A percentile compares a stretch with the other conserved stretches of the same genome.
These are phyloP conservation scores for Rhizoclosmatium globosum DNA, from an alignment of 192 early-diverging fungal genomes.

Conservation along the genomic window DNA sequence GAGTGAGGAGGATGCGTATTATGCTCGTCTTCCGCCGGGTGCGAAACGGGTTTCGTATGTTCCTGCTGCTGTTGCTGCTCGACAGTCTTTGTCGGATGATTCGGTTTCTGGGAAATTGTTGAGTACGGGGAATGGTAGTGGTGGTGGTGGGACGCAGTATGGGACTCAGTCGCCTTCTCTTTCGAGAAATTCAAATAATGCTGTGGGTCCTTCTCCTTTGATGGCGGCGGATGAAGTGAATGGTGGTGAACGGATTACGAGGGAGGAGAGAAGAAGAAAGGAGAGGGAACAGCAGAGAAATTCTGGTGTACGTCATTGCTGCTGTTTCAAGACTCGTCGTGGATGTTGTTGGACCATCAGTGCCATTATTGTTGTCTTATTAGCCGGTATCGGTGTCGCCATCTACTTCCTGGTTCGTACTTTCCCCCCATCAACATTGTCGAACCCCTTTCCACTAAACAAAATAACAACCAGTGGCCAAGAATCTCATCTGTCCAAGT, in stretches of 20 bases:
- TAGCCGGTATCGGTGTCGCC: slow-evolving; percentile 19
- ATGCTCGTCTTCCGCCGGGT: slow-evolving; percentile 9
- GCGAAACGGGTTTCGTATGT: slow-evolving; percentile 22
- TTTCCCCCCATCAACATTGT: not conserved
- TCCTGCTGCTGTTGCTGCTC: not conserved
- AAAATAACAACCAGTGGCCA: slow-evolving; percentile 10
- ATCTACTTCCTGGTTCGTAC: slow-evolving; percentile 17
- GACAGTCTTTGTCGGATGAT: not conserved
- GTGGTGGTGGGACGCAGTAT: not conserved
- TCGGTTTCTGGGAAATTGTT: not conserved
- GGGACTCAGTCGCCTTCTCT: no score
- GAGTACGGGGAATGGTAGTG: not conserved
- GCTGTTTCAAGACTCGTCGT: slow-evolving; percentile 16
- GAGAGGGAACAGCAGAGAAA: not conserved
- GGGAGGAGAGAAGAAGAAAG: not conserved
- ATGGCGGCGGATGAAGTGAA: not conserved
- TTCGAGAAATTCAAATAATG: not conserved
- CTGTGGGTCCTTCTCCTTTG: not conserved
- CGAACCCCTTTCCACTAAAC: not conserved
- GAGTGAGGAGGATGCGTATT: slow-evolving; percentile 19
- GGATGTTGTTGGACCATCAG: slow-evolving; percentile 9
- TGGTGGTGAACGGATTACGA: not conserved
- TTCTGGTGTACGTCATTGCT: slow-evolving; percentile 3
- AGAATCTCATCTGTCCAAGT: slow-evolving; percentile 6
- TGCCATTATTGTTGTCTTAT: not conserved